Evolutionary conservation across 345 rosid genomes (phyloP), one percentile per base, ranked within the genome.

Genomic region (Capsella bursapastoris): DNA sequence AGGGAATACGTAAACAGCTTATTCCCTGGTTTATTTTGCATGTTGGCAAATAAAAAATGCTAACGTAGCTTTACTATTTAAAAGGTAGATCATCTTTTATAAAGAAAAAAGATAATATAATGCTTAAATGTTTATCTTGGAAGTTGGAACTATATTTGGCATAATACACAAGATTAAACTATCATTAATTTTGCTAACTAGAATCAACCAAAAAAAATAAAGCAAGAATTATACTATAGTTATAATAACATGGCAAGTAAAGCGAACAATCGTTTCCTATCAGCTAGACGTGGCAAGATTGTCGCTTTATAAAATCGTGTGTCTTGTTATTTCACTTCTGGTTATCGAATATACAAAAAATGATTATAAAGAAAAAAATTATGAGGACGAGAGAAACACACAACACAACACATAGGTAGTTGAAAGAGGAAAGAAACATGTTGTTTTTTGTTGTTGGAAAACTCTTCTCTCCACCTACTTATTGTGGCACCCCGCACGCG

Each of bases 351-450:
- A 6, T 9, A 16, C 57, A 11, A 22, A 11, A 65, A 65, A 48
- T 31, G 4, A 64, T 15, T 37, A 27, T 0, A 61, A 50, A 25
- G 50, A 2, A 12, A 72, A 12, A 72, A 32, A 9, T 32, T 66
- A 38, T 68, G 63, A 60, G 40, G 79, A 25, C 12, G 74, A 34
- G 57, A 75, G 64, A 61, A 68, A 75, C 40, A 75, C 62, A 58
- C 38, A 64, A 43, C 8, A 44, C 32, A 64, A 32, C 6, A 44
- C 22, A 10, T 29, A 66, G 51, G 68, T 68, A 52, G 69, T 75
- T 75, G 74, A 75, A 34, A 43, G 40, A 60, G 49, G 69, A 60
- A 75, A 75, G 50, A 68, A 61, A 75, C 74, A 68, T 68, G 74
- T 61, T 68, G 68, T 6, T 32, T 22, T 8, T 47, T 62, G 7